Percentiles rank a stretch among this genome's conserved stretches.
phyloP scores from a whole-genome alignment of 2,329 filamentous ascomycete genomes.

The Diaporthe velutina region DNA sequence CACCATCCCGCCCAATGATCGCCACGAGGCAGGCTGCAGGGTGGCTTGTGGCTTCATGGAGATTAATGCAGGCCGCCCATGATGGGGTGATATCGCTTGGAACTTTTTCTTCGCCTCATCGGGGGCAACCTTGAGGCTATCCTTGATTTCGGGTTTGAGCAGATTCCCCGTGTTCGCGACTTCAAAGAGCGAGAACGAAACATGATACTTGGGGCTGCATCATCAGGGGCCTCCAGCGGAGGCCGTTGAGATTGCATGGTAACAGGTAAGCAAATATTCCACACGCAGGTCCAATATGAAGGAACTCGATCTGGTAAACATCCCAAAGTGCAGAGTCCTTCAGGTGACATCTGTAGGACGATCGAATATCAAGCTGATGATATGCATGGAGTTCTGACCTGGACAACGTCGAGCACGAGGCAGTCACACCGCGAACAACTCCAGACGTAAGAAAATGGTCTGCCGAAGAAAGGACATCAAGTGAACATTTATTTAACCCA shows the following conservation, averaged over 20 bases:
- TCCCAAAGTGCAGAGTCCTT: not conserved
- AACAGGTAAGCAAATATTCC: not conserved
- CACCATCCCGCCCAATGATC: conserved; percentile 3
- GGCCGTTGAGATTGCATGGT: not conserved
- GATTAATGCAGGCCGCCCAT: conserved; percentile 8
- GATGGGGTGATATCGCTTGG: conserved; percentile 21
- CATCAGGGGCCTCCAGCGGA: not conserved
- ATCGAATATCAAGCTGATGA: not conserved
- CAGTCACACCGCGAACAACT: not conserved
- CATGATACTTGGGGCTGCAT: not conserved
- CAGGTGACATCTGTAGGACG: not conserved
- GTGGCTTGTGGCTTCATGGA: not conserved
- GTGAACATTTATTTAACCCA: not conserved
- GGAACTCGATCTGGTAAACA: not conserved
- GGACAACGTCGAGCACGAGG: too few relatives aligned
- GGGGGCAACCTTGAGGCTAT: not conserved
- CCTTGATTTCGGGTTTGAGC: conserved; percentile 12
- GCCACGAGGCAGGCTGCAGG: conserved; percentile 9
- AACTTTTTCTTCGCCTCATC: not conserved
- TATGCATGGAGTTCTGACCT: not conserved
- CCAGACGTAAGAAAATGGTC: too few relatives aligned
- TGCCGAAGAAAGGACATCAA: not conserved
- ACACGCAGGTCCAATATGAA: not conserved
- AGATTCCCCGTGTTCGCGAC: not conserved
- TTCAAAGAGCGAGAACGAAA: conserved; percentile 19